Base-by-base conservation (phyloP, 805 yeast species). In the Cyberlindnera subsufficiens region DNA sequence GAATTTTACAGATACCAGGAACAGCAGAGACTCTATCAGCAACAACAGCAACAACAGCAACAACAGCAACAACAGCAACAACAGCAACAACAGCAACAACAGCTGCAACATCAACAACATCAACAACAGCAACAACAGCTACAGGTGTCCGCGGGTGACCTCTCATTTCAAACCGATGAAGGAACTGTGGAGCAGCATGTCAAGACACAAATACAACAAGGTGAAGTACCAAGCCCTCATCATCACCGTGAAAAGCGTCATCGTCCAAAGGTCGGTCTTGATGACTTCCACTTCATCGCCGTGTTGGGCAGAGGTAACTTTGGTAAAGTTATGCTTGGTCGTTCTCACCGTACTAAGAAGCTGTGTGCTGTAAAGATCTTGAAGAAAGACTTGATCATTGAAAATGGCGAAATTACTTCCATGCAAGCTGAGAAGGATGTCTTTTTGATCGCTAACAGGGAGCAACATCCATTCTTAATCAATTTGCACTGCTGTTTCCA, bases 241-340 rank as follows among this genome's bases (percentile, higher is more conserved):
- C 53, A 46, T n/a, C 54, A 50, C 15, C 46, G 43, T 14, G 54
- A 54, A n/a, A 54, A 44, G 27, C 55, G 55, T 37, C 72, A 70
- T 53, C 79, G 87, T 53, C 78, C 84, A 56, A 83, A 81, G 63
- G 79, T 90, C 43, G 97, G 99, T 0, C 73, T 93, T 44, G 98
- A 93, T 62, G 98, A 93, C 65, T 93, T 93, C 73, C 84, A 87
- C 53, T 85, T 93, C 58, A 67, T 93, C 53, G 95, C 97, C 9
- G 99, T 93, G 9, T 74, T 93, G 45, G 99, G 99, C 55, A 93
- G 90, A 62, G 99, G 99, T 67, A 93, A 93, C 63, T 93, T 93
- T 63, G 99, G 99, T 66, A 93, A 93, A 61, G 99, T 93, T 43
- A 87, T 93, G 90, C 75, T 93, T 53, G 98, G 97, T 1, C 96